Base-by-base conservation (phyloP, 345 rosid genomes). In the Rhizophora apiculata region DNA sequence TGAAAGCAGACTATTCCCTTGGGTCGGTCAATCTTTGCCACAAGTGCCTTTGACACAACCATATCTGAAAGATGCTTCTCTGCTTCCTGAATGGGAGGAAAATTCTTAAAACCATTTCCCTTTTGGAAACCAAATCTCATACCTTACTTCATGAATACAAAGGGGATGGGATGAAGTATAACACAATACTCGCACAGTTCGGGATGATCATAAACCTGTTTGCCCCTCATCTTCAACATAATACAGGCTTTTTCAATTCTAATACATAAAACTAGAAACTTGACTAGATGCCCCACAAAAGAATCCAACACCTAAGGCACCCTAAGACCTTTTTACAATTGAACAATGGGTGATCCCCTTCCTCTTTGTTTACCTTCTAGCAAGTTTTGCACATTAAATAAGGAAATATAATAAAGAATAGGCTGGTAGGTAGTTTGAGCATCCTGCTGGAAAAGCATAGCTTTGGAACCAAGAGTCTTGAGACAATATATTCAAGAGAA, bases 31-130 rank as follows among this genome's bases (percentile, higher is more conserved):
- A 96, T 92, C 84, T 92, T 96, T 20, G 98, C 97, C 69, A 89
- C 85, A 64, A 96, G 80, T 62, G 97, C 87, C 80, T 89, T 96
- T 53, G 96, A 92, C 64, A 96, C 99, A 3, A 96, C 99, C 99
- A 96, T 96, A 56, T 96, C 99, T 0, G 98, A 96, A 6, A 96
- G 91, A 82, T 92, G 89, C 88, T 89, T 96, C 88, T 94, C 98
- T 43, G 95, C 84, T 81, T 88, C 96, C 97, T 91, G 81, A 56
- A 82, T 56, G 69, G n/a, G 21, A 52, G 46, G 4, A 6, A 56
- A 64, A 64, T 20, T 16, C 39, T 67, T 58, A 64, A 31, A 30
- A 43, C 49, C 49, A 13, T 43, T 43, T 43, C 49, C 49, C 1
- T 43, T 43, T 11, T 43, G 19, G 49, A 43, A 43, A 43, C 15